Evolutionary conservation across 805 yeast genomes (phyloP), one percentile per base, ranked within the genome.

Genomic region (Candida silvatica): DNA sequence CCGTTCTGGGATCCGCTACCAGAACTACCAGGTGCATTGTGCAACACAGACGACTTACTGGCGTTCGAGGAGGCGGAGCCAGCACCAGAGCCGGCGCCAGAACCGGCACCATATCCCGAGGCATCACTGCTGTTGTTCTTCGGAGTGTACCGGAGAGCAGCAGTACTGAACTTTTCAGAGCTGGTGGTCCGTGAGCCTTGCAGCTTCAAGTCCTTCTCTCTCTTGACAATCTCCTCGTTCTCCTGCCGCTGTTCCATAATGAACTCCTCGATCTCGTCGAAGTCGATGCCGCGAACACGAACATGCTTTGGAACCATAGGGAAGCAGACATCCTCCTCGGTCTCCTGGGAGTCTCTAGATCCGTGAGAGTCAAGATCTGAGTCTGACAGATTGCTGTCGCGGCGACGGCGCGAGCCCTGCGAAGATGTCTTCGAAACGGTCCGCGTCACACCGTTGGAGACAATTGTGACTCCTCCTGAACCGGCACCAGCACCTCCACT

Each of bases 271-370:
- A 90, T 71, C 50, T 87, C 97, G 49, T 77, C 86, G 49, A 90
- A 86, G 58, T 90, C 95, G 45, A 92, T 84, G 14, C 95, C 96
- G 40, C 77, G 77, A 6, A 57, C 46, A 34, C 74, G 64, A 11
- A 67, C 64, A 37, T 70, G 74, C 40, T 80, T 80, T 4, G 83
- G 77, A 33, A 76, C 62, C 85, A 86, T 80, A 2, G 97, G 97
- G 59, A 88, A 88, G 66, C 97, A 90, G 30, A 90, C 98, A 69
- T 90, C 97, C 53, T 86, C 96, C 51, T 90, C 97, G 0, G 95
- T 86, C 52, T 87, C 96, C 47, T 84, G 94, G 4, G 88, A 78
- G 15, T 78, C 75, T 44, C 86, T 67, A 7, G 90, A 80, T 2
- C 78, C 82, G 46, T 75, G 83, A 2, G 88, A 80, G 46, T 73